Evolutionary conservation across 2,329 filamentous ascomycete genomes (phyloP), one percentile per base, ranked within the genome.

Genomic region (Drechslera avenae): DNA sequence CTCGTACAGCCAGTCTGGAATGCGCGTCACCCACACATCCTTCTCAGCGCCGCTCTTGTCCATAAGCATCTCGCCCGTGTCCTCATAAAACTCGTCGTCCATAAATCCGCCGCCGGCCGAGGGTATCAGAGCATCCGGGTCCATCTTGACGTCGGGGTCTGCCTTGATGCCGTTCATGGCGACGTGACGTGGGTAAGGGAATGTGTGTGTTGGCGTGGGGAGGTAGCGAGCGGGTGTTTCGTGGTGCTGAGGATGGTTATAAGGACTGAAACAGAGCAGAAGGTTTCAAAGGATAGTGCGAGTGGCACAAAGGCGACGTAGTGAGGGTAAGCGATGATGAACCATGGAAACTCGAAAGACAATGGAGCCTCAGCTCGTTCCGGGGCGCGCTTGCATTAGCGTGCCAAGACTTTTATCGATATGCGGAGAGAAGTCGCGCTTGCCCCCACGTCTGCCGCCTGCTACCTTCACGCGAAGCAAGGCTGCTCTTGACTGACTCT

Each of bases 31-130:
- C 71, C 70, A 75, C 35, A 74, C 62, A 39, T 70, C 63, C 19
- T 61, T 60, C 45, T 67, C 55, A 10, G 56, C 48, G 31, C 59
- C 60, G 36, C 60, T 60, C 45, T 54, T 43, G 6, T 71, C 72
- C 34, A 75, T 63, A 17, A 60, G 62, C 50, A 77, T 72, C 59
- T 77, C 75, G 48, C 75, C 75, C 4, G 73, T 75, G 43, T 77
- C 75, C 48, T 78, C 75, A 59, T 74, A 76, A 50, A 74, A 72
- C 39, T 76, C 73, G 36, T 75, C 73, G 50, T 74, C 73, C 63
- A 73, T 67, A 57, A 70, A 71, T 37, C 68, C 66, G 37, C 64
- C 59, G 34, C 73, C 62, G 68, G 67, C 62, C 67, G 26, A 28
- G 69, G 35, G 63, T 51, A 37, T 72, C 68, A 37, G 37, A 21